Evolutionary conservation across 1,284 basidiomycete genomes (phyloP), one percentile per base, ranked within the genome.

Genomic region (Chalciporus sp.): DNA sequence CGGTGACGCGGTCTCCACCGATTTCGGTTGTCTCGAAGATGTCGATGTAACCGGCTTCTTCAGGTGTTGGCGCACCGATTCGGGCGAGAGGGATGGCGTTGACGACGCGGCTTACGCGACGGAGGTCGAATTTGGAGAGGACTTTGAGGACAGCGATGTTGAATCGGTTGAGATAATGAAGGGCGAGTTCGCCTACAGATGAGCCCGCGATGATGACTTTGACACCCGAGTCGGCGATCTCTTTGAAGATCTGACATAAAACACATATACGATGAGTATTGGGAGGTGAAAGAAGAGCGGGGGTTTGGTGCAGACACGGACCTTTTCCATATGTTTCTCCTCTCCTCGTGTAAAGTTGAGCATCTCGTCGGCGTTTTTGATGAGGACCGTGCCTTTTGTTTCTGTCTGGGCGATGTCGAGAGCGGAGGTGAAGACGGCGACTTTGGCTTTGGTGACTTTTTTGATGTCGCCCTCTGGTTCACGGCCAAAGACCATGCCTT

Each of bases 401-500:
- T 99, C 97, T 20, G 97, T 98, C 74, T 99, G 97, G 14, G 94
- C 84, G 55, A 94, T 86, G 71, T 98, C 96, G 56, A 98, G 81
- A 2, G 91, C 92, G 59, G 87, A 94, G 0, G 95, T 98, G 77
- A 90, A 98, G 53, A 98, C 92, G 7, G 92, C 95, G 45, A 97
- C 94, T 74, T 97, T 96, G 49, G 86, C 92, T 63, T 86, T 87
- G 54, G 76, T 79, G 9, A 85, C 88, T 63, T 92, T 91, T 76
- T 95, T 95, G 62, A 97, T 73, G 52, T 83, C 79, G 44, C 92
- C 93, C 74, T 99, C 96, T 1, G 97, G 93, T 74, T 97, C 94
- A 39, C 95, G 83, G 43, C 94, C 94, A 65, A 99, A 98, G 0
- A 99, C 96, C 97, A 99, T 99, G 46, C 97, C 97, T 61, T 92